Base-by-base conservation (phyloP, 345 rosid genomes). In the Rhodamnia argentea region DNA sequence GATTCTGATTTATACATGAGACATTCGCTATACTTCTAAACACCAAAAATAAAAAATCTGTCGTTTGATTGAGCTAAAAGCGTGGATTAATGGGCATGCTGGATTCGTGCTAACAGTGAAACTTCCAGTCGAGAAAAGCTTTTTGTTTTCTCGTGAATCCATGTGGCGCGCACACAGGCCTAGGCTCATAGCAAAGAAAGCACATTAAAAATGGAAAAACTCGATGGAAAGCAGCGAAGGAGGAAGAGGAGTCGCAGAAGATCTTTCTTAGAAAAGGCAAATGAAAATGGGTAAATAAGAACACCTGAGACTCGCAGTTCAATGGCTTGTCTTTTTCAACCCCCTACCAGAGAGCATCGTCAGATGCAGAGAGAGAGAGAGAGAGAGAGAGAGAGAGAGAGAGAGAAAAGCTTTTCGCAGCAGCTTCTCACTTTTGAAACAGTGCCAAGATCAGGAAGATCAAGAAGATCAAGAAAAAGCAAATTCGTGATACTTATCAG, bases 261-360 rank as follows among this genome's bases (percentile, higher is more conserved):
- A 62, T 47, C 76, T 84, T 62, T 62, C 55, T 12, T 40, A 24
- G 81, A 84, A 13, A 29, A 60, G 76, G 82, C 58, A 60, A 84
- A 84, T 51, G 52, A 84, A 15, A 29, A 51, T 16, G 56, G 24
- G 52, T 84, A 37, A 85, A 51, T 51, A 51, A 64, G 26, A 57
- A 85, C 82, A 70, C 54, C 84, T 83, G 84, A 83, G 84, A 52
- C 84, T 83, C 47, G 32, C 62, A 53, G 84, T 83, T 83, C 84
- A 40, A 54, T 53, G 84, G 42, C 59, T 40, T 83, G 84, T 83
- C 84, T 24, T 57, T 83, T 22, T 83, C 84, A 83, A 54, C 47
- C 84, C 78, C 81, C 24, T 18, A 70, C 47, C 81, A 37, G 81
- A 64, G 78, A 70, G 81, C 81, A 32, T 37, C 47, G 81, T 37